Conservation (phyloP, 2,329 filamentous ascomycete genomes). For the Dactylellina cionopaga region DNA sequence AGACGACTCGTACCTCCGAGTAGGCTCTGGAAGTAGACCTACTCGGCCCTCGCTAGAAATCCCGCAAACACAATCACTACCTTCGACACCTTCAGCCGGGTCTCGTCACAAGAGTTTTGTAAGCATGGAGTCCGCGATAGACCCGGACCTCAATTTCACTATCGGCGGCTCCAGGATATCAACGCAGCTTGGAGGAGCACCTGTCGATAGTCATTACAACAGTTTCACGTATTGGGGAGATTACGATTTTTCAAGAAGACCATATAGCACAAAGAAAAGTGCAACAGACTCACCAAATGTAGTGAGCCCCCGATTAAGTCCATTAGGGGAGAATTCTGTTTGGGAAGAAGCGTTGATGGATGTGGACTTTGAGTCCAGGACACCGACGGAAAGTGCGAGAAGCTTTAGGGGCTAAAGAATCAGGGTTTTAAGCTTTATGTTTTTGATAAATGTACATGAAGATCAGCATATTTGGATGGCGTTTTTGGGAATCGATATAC, state of each 20-base stretch:
- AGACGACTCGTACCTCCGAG: too few relatives aligned
- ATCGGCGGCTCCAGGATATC: too few relatives aligned
- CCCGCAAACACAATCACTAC: too few relatives aligned
- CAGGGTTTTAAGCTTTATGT: not conserved
- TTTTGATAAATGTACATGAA: not conserved
- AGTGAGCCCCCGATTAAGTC: conserved; percentile 13
- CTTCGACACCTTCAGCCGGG: not conserved
- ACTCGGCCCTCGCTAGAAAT: too few relatives aligned
- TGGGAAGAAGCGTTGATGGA: conserved; percentile 38
- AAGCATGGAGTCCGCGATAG: conserved; percentile 32
- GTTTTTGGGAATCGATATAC: not conserved
- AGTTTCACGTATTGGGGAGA: conserved; percentile 38
- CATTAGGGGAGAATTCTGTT: conserved; percentile 21
- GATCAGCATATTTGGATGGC: not conserved
- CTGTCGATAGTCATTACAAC: conserved; percentile 20
- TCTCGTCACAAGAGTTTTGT: conserved; percentile 26
- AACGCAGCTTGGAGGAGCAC: too few relatives aligned
- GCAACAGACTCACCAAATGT: conserved; percentile 9
- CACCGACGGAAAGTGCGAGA: conserved; percentile 6
- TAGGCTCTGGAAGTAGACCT: too few relatives aligned
- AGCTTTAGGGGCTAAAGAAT: not conserved
- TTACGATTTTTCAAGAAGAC: conserved; percentile 30
- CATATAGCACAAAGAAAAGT: conserved; percentile 18
- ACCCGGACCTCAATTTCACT: conserved; percentile 25
- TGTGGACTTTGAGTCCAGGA: conserved; percentile 27